Conservation (phyloP, 495 filamentous ascomycete species). For the Lasiosphaeria hispida region DNA sequence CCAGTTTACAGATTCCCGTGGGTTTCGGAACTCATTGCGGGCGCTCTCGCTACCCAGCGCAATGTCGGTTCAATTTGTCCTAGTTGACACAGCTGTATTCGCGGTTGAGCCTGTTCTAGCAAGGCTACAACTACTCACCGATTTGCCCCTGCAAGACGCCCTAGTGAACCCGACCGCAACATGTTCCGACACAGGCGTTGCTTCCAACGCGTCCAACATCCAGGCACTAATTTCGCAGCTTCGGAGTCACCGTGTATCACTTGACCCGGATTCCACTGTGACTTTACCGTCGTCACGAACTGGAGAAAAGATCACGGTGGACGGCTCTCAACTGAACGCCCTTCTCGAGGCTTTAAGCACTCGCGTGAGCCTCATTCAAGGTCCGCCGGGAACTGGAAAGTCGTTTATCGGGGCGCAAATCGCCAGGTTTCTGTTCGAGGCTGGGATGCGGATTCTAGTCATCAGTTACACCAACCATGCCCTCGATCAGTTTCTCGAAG, state of each 20-base stretch:
- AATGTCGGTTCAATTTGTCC: conserved; percentile 46
- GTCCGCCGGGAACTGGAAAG: conserved; percentile 80
- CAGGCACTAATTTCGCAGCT: too few species aligned
- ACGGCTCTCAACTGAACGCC: conserved; percentile 58
- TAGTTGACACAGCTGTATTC: conserved; percentile 66
- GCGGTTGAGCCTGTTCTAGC: conserved; percentile 69
- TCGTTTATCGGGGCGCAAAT: conserved; percentile 72
- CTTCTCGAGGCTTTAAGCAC: conserved; percentile 54
- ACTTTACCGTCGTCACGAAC: not conserved
- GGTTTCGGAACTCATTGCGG: conserved; percentile 33
- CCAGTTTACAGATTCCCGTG: conserved; percentile 45
- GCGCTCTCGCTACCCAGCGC: conserved; percentile 44
- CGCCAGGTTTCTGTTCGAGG: conserved; percentile 56
- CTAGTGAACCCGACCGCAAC: conserved; percentile 37
- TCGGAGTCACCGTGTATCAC: too few species aligned
- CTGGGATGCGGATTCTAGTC: conserved; percentile 57
- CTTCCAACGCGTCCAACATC: too few species aligned
- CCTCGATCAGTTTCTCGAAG: conserved; percentile 71
- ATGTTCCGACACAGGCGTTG: too few species aligned
- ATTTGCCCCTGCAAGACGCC: conserved; percentile 52
- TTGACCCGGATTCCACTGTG: not conserved
- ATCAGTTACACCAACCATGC: conserved; percentile 70
- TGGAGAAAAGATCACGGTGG: conserved; percentile 40
- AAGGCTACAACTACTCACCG: conserved; percentile 54
- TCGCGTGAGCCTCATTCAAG: conserved; percentile 65